Evolutionary conservation across 495 filamentous ascomycete species (phyloP), one percentile per base, ranked within the genome.

Genomic region (Aspergillus bridgeri): DNA sequence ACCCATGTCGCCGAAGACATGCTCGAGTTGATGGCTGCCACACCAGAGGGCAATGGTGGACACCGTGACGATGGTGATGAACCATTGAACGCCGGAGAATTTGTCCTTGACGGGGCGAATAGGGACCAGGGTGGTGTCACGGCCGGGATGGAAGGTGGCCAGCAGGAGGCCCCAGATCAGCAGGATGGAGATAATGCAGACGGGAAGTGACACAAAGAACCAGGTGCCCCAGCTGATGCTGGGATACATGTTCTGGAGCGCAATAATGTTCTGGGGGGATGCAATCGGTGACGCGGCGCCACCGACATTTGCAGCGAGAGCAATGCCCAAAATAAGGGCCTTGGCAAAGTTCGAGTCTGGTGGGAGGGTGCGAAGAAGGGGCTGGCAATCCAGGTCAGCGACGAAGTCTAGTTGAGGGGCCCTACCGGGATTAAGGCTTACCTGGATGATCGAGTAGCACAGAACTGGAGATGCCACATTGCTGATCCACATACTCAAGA

Each of bases 381-480:
- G 94, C 85, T 93, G 63, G n/a, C 66, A 53, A 59, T 8, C 44
- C 13, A 43, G 29, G 27, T 65, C 33, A 69, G 65, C 24, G 46
- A 44, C 21, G 29, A 8, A 23, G 15, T 1, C 27, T 29, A 6
- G 17, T 9, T 23, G 23, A 24, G 21, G 8, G 17, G 21, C 45
- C n/a, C n/a, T 8, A 20, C 21, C 11, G n/a, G 43, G 51, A 51
- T 48, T 29, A 56, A 47, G 21, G 15, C 52, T 54, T 72, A 88
- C 86, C 79, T 94, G 90, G 60, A 96, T 91, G 70, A 98, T 98
- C 17, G 91, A 95, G 68, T 92, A 98, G 78, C 95, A 99, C 8
- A 99, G 82, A n/a, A 99, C 94, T 0, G 94, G 94, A 5, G 95
- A 93, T 18, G 94, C 94, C 33, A 99, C 94, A 62, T 99, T 99